A percentile compares a stretch with the other conserved stretches of the same genome.
Conservation (phyloP, 108 stramenopile genomes). For the Discostella stelligeroides region DNA sequence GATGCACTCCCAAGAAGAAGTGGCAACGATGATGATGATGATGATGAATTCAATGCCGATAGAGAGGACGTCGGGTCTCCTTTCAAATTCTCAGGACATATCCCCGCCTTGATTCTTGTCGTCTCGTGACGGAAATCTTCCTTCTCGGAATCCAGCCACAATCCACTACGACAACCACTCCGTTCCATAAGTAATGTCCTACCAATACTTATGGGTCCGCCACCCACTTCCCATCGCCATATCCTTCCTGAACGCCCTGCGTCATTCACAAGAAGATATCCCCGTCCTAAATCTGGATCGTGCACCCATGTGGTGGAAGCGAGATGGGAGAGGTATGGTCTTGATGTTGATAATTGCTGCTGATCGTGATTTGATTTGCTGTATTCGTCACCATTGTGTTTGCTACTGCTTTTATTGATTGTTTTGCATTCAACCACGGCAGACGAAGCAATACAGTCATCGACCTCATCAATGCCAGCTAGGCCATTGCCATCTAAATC, state of each 20-base stretch:
- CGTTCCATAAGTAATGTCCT: conserved; percentile 65
- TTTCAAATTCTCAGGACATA: conserved; percentile 44
- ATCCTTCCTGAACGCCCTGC: conserved; percentile 55
- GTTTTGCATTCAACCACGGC: background rate
- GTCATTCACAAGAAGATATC: conserved; percentile 63
- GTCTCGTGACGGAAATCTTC: background rate
- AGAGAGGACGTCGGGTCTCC: conserved; percentile 1
- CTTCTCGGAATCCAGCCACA: conserved; percentile 17
- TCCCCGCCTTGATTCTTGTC: background rate
- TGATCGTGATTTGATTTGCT: background rate
- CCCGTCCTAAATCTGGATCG: conserved; percentile 70
- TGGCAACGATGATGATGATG: conserved; percentile 1
- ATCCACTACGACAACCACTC: conserved; percentile 69
- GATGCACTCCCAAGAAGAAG: conserved; percentile 62
- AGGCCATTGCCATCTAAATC: conserved; percentile 15
- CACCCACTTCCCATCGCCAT: conserved; percentile 82
- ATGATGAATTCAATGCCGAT: too few species aligned
- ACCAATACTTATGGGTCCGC: conserved; percentile 83
- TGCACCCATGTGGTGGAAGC: conserved; percentile 65
- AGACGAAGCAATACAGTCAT: background rate
- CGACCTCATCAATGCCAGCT: background rate
- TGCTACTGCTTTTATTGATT: too few species aligned
- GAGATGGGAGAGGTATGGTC: conserved; percentile 38
- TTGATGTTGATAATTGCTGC: background rate
- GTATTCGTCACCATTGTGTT: background rate